Conservation (phyloP, 306 rosid genomes). For the Sesbania bispinosa region DNA sequence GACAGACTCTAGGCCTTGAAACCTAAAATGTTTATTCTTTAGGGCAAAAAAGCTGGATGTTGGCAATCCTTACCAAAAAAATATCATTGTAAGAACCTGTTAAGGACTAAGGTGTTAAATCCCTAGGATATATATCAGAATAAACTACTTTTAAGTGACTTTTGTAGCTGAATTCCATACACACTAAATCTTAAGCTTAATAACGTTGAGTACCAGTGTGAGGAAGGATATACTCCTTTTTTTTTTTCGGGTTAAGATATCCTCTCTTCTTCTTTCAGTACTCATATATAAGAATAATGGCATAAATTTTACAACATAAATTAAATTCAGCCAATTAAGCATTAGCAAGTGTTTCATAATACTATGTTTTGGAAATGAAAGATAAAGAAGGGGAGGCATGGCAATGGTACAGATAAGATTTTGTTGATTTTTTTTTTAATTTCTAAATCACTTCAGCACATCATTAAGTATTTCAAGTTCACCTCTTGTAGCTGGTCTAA, state of each 20-base stretch:
- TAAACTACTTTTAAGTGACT: not conserved
- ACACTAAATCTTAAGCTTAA: not conserved
- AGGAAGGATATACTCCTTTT: slow-evolving; percentile 2
- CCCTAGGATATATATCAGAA: slow-evolving; percentile 1
- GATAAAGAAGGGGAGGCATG: not conserved
- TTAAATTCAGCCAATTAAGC: slow-evolving; percentile 1
- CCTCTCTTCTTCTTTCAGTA: not conserved
- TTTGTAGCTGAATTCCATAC: not conserved
- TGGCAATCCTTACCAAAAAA: not conserved
- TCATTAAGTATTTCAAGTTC: not conserved
- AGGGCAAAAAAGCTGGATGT: not conserved
- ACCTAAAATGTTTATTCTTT: not conserved
- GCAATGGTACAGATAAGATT: no score
- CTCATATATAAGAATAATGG: not conserved
- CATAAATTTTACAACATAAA: slow-evolving; percentile 3
- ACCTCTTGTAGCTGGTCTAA: not conserved
- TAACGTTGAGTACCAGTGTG: not conserved
- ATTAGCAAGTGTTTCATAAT: slow-evolving; percentile 4
- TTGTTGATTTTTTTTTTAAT: not conserved
- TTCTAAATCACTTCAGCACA: slow-evolving; percentile 5
- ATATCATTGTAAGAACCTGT: not conserved
- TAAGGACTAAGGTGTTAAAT: not conserved
- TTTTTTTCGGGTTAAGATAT: no score
- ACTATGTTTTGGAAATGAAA: not conserved
- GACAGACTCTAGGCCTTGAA: slow-evolving; percentile 7